phyloP scores from a whole-genome alignment of 108 stramenopile species.

The Aureococcus anophagefferens region DNA sequence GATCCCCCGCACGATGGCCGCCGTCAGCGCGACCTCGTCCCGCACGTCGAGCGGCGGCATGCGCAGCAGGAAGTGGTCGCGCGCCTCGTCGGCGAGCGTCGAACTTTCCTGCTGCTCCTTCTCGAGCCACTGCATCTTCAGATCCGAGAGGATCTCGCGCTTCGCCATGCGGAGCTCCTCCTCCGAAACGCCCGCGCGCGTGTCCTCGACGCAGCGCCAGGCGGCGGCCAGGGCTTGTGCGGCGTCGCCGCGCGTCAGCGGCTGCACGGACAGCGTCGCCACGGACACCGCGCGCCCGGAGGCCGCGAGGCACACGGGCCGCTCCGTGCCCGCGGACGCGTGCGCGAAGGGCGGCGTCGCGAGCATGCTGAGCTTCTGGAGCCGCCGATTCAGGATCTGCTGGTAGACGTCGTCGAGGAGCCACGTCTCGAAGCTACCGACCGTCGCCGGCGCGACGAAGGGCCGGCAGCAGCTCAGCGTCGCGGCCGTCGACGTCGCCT shows the following conservation, averaged over 20 bases:
- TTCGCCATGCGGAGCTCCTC: slow-evolving; percentile 9
- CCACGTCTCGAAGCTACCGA: slow-evolving; percentile 9
- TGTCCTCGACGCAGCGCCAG: not conserved
- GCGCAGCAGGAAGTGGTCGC: slow-evolving; percentile 17
- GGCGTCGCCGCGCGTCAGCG: slow-evolving; percentile 14
- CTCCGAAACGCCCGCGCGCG: not conserved
- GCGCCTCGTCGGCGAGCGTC: slow-evolving; percentile 16
- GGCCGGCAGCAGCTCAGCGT: not conserved
- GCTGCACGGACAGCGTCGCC: not conserved
- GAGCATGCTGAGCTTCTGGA: slow-evolving; percentile 14
- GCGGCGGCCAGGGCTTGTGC: slow-evolving; percentile 2
- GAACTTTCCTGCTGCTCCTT: slow-evolving; percentile 16
- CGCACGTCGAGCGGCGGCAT: slow-evolving; percentile 6
- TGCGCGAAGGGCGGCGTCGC: slow-evolving; percentile 14
- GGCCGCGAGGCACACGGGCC: slow-evolving; percentile 6
- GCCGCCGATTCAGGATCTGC: slow-evolving; percentile 15
- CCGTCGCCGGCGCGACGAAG: slow-evolving; percentile 4
- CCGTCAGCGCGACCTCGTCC: slow-evolving; percentile 17
- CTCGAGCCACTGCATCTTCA: slow-evolving; percentile 11
- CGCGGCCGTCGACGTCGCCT: slow-evolving; percentile 11
- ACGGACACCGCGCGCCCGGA: slow-evolving; percentile 11
- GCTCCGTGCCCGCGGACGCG: slow-evolving; percentile 14
- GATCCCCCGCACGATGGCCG: not conserved
- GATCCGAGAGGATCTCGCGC: slow-evolving; percentile 15
- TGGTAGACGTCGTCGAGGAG: slow-evolving; percentile 18